These are phyloP conservation scores for Suillus alpinus DNA, from an alignment of 768 basidiomycete species.

Conservation along the genomic window DNA sequence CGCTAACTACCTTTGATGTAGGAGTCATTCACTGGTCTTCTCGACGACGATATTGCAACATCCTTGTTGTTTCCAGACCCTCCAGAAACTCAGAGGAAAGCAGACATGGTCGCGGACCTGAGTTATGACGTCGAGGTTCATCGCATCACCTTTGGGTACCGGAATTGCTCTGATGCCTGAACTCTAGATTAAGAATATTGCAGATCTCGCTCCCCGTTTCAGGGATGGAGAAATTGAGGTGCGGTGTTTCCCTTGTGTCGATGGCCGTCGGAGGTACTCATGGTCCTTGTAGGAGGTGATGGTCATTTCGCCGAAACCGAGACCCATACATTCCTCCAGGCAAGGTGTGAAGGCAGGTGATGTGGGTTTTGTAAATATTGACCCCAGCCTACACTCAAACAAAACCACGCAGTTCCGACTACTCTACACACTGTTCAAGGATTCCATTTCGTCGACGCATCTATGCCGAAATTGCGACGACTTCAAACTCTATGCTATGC, in stretches of 20 bases:
- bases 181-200: slow-evolving; percentile 27
- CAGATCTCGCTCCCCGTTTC: slow-evolving; percentile 43
- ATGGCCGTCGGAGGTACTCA: background rate
- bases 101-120: slow-evolving; percentile 15
- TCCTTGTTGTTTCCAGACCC: slow-evolving; percentile 5
- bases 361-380: slow-evolving; percentile 4
- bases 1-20: slow-evolving; percentile 10
- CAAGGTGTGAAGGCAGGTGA: slow-evolving; percentile 9
- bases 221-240: slow-evolving; percentile 50
- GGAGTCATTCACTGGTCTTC: slow-evolving; percentile 33
- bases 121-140: slow-evolving; percentile 45
- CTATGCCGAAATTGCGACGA: slow-evolving; percentile 29
- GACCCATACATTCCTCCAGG: slow-evolving; percentile 31
- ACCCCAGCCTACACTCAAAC: slow-evolving; percentile 10
- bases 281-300: slow-evolving; percentile 41
- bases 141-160: background rate
- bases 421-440: slow-evolving; percentile 15
- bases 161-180: background rate
- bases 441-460: slow-evolving; percentile 8
- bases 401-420: slow-evolving; percentile 36
- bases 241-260: slow-evolving; percentile 8
- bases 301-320: slow-evolving; percentile 41
- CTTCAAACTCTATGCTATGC: slow-evolving; percentile 31
- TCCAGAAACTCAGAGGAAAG: background rate
- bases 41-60: slow-evolving; percentile 22